Conservation (phyloP, 768 basidiomycete genomes). For the Candolleomyces aberdarensis region DNA sequence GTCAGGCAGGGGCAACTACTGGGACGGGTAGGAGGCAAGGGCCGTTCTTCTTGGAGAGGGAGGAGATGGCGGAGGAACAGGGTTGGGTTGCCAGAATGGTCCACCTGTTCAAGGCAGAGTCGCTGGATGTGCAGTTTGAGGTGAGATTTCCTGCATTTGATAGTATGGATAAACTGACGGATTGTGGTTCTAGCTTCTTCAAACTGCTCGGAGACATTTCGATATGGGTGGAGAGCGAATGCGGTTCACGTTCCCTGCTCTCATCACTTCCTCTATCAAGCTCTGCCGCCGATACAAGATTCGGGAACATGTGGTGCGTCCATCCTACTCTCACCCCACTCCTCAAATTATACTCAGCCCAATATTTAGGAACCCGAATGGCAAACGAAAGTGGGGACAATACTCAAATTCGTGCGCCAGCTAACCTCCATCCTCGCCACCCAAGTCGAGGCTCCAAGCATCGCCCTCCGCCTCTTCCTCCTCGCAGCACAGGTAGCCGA, state of each 20-base stretch:
- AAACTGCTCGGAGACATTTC: conserved; percentile 88
- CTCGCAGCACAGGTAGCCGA: conserved; percentile 94
- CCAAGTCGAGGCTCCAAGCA: conserved; percentile 88
- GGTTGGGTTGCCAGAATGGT: conserved; percentile 99
- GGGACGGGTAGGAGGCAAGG: conserved; percentile 47
- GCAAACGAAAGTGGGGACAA: conserved; percentile 78
- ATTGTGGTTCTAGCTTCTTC: conserved; percentile 59
- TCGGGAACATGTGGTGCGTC: conserved; percentile 65
- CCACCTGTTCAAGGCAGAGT: conserved; percentile 88
- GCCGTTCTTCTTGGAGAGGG: conserved; percentile 64
- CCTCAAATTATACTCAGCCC: conserved; percentile 4
- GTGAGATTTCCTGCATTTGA: conserved; percentile 36
- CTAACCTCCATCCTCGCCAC: conserved; percentile 90
- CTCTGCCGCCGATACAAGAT: conserved; percentile 90
- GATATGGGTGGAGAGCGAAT: conserved; percentile 92
- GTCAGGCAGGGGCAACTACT: conserved; percentile 23
- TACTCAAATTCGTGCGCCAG: conserved; percentile 94
- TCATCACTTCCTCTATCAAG: conserved; percentile 92
- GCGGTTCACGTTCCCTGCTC: conserved; percentile 94
- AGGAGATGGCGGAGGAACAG: conserved; percentile 97
- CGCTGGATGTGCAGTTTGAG: conserved; percentile 86
- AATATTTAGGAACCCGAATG: conserved; percentile 72
- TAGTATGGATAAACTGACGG: too few species aligned
- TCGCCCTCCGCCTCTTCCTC: conserved; percentile 91
- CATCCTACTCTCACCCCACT: background rate